Base-by-base conservation (phyloP, 345 rosid genomes). In the Brassica nigra region DNA sequence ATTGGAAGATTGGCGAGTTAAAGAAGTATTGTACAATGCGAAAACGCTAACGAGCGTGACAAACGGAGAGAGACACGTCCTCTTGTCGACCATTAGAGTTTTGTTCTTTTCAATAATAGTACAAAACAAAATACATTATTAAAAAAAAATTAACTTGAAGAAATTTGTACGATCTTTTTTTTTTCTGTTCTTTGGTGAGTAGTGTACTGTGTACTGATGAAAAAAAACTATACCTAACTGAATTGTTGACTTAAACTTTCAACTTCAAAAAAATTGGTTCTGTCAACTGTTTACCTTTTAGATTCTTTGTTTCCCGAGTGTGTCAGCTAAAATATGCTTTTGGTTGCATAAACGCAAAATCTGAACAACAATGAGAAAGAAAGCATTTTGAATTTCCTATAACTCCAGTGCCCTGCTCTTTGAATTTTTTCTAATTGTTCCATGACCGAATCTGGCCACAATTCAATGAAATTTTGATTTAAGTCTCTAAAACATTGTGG, bases 31-130 rank as follows among this genome's bases (percentile, higher is more conserved):
- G 29, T 23, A 29, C 2, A 62, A 58, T 57, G 71, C 39, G 6
- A 34, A 71, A 64, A 55, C 28, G 28, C 55, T 73, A 44, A 73
- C 70, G 78, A 67, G 64, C 74, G 78, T 73, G 64, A 73, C 52
- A 47, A 67, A 44, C 74, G 64, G 74, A 79, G 82, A 31, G 68
- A 66, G 70, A 73, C 75, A 74, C 54, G 78, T 79, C 63, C 74
- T 28, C 70, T 62, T 67, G 64, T 67, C 57, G 8, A 73, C 15
- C 44, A 66, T 33, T 66, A 58, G 5, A 47, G 4, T 33, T 33
- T 70, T 52, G 44, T 63, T 64, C 23, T 28, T 54, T 54, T 5
- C 28, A 15, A 29, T 29, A 12, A 5, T 47, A 69, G 31, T 70
- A 68, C 39, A 61, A 20, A n/a, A 14, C 66, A 29, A 12, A 61